Base-by-base conservation (phyloP, 768 basidiomycete species). In the Chalciporus pseudorubinellus region DNA sequence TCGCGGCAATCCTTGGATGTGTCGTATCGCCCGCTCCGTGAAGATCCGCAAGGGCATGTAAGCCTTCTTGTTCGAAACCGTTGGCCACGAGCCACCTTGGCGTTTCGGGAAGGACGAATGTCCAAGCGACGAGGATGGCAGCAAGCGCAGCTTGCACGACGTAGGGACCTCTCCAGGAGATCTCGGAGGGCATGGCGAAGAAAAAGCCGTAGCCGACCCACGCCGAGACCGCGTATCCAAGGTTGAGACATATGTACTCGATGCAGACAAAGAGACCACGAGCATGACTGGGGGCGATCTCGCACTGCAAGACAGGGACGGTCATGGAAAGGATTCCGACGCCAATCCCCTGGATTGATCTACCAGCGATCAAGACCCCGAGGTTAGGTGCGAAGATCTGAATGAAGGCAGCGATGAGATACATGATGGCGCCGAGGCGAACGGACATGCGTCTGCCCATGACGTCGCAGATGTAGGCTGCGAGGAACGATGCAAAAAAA, bases 121-220 rank as follows among this genome's bases (percentile, higher is more conserved):
- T 77, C 71, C 76, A 77, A 28, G 65, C 52, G 41, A 76, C 64
- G 18, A 83, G 72, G 33, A 83, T 56, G 14, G 70, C 48, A 1
- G 79, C 78, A 18, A 82, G 73, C 38, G 70, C 74, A 21, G 76
- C 75, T 62, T 83, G 81, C 8, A 82, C 66, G 53, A 77, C 70
- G 60, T 79, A 82, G 1, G 80, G 78, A 36, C 82, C 79, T 39
- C 78, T 70, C 80, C 83, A 84, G 12, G 78, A 74, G 50, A 76
- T 73, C 59, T 77, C 76, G 4, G 67, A 72, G 14, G 74, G 73
- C 20, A 65, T 66, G 52, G 72, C 71, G 43, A 77, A 74, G 58
- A 75, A 81, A 66, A 80, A 81, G 9, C 61, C 74, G 53, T 73
- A 79, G 29, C 77, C 76, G 43, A 75, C 71, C 77, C 77, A 76